A percentile compares a stretch with the other conserved stretches of the same genome.
Conservation (phyloP, 768 basidiomycete genomes). For the Pulveroboletus sp. region DNA sequence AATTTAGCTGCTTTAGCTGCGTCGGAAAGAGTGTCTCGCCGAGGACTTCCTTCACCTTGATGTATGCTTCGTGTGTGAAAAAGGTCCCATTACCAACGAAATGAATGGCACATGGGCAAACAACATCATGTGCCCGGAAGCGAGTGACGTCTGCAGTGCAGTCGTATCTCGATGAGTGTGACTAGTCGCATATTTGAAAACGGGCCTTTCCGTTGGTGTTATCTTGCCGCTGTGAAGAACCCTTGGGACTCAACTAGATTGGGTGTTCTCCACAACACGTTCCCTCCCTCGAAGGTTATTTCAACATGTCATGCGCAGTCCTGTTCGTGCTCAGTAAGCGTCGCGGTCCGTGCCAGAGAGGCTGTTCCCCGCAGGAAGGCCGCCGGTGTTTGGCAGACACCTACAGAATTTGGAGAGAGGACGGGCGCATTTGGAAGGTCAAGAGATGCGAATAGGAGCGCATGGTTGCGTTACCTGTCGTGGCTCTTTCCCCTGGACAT, state of each 20-base stretch:
- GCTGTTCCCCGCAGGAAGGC: slow-evolving; percentile 16
- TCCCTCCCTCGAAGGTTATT: slow-evolving; percentile 31
- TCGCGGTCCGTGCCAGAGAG: slow-evolving; percentile 16
- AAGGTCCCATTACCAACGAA: slow-evolving; percentile 4
- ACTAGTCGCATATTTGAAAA: slow-evolving; percentile 19
- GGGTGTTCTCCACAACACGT: slow-evolving; percentile 30
- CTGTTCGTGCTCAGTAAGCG: slow-evolving; percentile 16
- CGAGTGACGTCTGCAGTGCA: slow-evolving; percentile 20
- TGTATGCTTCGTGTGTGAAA: not conserved
- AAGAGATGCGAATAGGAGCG: slow-evolving; percentile 5
- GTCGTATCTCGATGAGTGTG: slow-evolving; percentile 1
- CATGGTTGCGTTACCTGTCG: slow-evolving; percentile 11
- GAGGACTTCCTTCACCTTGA: slow-evolving; percentile 12
- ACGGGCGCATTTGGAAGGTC: slow-evolving; percentile 19
- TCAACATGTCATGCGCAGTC: slow-evolving; percentile 9
- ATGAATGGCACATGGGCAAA: slow-evolving; percentile 24
- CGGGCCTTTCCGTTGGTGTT: slow-evolving; percentile 16
- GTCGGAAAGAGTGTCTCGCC: slow-evolving; percentile 13
- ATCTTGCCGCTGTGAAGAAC: slow-evolving; percentile 16
- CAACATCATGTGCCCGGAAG: slow-evolving; percentile 16
- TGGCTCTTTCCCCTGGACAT: slow-evolving; percentile 9
- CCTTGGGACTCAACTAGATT: slow-evolving; percentile 5
- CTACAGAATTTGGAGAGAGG: slow-evolving; percentile 12
- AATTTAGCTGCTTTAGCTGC: slow-evolving; percentile 6
- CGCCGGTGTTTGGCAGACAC: slow-evolving; percentile 8